phyloP scores from a whole-genome alignment of 805 yeast genomes.

The Candida loeiensis region DNA sequence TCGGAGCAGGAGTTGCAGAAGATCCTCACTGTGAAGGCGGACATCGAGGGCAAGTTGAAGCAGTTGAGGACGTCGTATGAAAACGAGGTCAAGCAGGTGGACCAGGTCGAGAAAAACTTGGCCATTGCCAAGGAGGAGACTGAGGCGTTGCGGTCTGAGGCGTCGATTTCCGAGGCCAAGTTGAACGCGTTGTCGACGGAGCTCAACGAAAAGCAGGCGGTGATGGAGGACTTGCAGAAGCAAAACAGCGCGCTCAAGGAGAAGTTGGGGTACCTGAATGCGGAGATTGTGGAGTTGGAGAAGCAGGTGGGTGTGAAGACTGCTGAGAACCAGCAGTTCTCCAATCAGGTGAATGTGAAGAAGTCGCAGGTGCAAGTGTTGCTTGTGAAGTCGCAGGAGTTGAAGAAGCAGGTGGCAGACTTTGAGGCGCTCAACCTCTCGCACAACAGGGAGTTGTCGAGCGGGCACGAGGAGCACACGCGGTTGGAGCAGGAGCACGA shows the following conservation, averaged over 20 bases:
- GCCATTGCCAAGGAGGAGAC: conserved; percentile 61
- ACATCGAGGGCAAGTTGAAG: conserved; percentile 67
- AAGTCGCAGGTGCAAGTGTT: conserved; percentile 66
- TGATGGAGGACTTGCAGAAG: conserved; percentile 65
- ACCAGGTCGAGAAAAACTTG: conserved; percentile 63
- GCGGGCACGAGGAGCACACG: conserved; percentile 6
- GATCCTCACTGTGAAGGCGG: conserved; percentile 61
- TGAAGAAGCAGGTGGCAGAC: conserved; percentile 17
- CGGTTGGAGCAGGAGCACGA: conserved; percentile 12
- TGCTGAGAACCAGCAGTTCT: conserved; percentile 56
- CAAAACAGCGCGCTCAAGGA: conserved; percentile 65
- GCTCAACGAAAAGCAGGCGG: conserved; percentile 55
- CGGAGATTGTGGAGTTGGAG: conserved; percentile 59
- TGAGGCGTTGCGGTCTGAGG: conserved; percentile 65
- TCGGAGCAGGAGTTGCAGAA: conserved; percentile 77
- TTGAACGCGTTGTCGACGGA: conserved; percentile 66
- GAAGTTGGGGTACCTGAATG: conserved; percentile 60
- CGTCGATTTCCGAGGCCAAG: conserved; percentile 75
- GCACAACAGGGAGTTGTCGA: conserved; percentile 5
- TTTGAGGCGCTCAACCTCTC: conserved; percentile 1
- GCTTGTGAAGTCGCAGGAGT: conserved; percentile 46
- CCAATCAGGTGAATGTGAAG: conserved; percentile 60
- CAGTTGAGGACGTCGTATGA: conserved; percentile 70
- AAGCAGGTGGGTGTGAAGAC: conserved; percentile 51
- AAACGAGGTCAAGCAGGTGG: conserved; percentile 71